phyloP scores from a whole-genome alignment of 2,329 filamentous ascomycete species.

The Neocatenulostroma microsporum region DNA sequence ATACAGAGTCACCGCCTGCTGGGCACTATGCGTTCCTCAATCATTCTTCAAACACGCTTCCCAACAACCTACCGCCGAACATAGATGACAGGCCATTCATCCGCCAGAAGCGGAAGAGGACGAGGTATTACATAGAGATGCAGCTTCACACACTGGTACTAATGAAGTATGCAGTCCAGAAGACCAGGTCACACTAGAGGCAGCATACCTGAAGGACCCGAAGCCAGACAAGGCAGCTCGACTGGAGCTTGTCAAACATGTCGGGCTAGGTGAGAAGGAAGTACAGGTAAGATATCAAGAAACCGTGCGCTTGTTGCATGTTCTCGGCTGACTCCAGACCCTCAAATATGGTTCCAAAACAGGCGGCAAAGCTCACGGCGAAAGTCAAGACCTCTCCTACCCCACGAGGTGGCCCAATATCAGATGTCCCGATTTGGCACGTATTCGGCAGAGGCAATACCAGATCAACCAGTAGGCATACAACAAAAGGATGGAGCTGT shows the following conservation, averaged over 20 bases:
- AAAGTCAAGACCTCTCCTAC: constrained; percentile 74
- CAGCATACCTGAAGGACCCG: constrained; percentile 73
- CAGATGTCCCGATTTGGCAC: constrained; percentile 26
- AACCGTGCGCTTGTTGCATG: background rate
- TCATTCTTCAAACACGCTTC: constrained; percentile 50
- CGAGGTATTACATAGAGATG: constrained; percentile 43
- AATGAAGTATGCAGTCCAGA: constrained; percentile 53
- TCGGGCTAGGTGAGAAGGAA: constrained; percentile 88
- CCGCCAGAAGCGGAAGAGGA: constrained; percentile 54
- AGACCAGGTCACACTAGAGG: constrained; percentile 81
- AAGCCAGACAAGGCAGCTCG: constrained; percentile 89
- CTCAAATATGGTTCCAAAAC: constrained; percentile 96
- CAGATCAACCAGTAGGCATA: no score
- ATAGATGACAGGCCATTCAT: constrained; percentile 53
- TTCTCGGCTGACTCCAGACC: background rate
- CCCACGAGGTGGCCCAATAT: constrained; percentile 58
- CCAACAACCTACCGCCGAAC: constrained; percentile 42
- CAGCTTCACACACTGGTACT: background rate
- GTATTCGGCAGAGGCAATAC: no score
- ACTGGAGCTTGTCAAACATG: constrained; percentile 72
- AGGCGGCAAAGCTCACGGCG: constrained; percentile 85
- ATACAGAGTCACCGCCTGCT: background rate
- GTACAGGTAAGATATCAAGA: constrained; percentile 64
- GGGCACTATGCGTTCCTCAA: constrained; percentile 50
- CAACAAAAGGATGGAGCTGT: no score